Evolutionary conservation across 768 basidiomycete species (phyloP).

Genomic region (Clitopilus hobsonii): DNA sequence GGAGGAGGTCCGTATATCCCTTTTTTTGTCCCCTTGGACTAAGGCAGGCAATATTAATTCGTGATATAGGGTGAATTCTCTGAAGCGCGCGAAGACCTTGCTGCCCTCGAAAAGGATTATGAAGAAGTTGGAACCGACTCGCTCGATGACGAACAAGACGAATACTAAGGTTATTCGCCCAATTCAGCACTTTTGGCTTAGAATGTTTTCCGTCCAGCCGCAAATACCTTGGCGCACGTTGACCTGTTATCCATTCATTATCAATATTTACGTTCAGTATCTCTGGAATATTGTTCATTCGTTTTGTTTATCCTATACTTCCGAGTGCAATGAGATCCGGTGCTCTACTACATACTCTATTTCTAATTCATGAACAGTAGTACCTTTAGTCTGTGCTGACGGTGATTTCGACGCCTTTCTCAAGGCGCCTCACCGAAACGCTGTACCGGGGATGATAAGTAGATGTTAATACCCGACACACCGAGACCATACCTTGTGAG

Average conservation of each 20-base stretch:
- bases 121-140: slow-evolving; percentile 85
- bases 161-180: slow-evolving; percentile 35
- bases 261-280: background rate
- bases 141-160: slow-evolving; percentile 65
- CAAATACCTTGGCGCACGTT: background rate
- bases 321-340: background rate
- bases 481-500: slow-evolving; percentile 52
- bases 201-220: background rate
- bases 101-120: slow-evolving; percentile 94
- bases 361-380: no score
- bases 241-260: background rate
- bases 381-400: slow-evolving; percentile 26
- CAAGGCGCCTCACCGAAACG: slow-evolving; percentile 25
- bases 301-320: background rate
- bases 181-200: background rate
- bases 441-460: slow-evolving; percentile 15
- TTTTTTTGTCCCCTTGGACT: background rate
- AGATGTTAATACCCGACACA: slow-evolving; percentile 1
- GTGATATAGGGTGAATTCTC: slow-evolving; percentile 89
- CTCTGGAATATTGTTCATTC: background rate
- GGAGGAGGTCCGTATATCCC: slow-evolving; percentile 67
- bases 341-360: background rate
- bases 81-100: slow-evolving; percentile 96
- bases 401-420: slow-evolving; percentile 42
- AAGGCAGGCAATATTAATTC: background rate